Evolutionary conservation across 768 basidiomycete species (phyloP), one percentile per base, ranked within the genome.

Genomic region (Leccinum rimulosum): DNA sequence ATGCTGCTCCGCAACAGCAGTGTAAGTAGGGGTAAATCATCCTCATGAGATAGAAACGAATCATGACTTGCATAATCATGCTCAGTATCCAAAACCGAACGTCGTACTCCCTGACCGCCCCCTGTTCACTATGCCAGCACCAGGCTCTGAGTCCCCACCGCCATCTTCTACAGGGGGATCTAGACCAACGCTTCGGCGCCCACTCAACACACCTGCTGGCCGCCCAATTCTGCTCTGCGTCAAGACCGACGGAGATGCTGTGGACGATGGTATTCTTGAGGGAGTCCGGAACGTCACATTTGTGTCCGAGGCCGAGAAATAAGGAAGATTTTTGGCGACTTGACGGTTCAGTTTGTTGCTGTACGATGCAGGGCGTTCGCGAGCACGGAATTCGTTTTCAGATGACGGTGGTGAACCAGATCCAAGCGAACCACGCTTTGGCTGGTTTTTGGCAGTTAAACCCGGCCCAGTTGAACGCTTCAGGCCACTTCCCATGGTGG

Each of bases 401-500:
- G 68, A 73, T 40, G 67, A 66, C 17, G 64, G 57, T 10, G 72
- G 73, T 50, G 73, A 74, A 50, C 64, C 64, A 31, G 81, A 73
- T 52, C 85, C 85, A n/a, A 88, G 67, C 2, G 88, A 89, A 19
- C 84, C 80, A 56, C 87, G 81, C 65, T 89, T 87, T 43, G 74
- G 61, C 62, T 82, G 81, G 30, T 67, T 66, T 60, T 79, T 70
- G 70, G 72, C 66, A 17, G 76, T 76, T 30, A 76, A 67, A 15
- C 71, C 60, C 6, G 84, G 82, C 1, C 81, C 84, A 27, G 77
- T 82, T 1, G 87, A 86, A 47, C 86, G 82, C 71, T 89, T 91
- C 58, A 83, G 66, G 3, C 81, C 81, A 31, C 73, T 71, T 11
- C 79, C 79, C 22, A 76, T 48, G 28, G 52, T 53, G 31, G 57